These are phyloP conservation scores for Kluyveromyces aestuarii DNA, from an alignment of 805 yeast species.

Conservation along the genomic window DNA sequence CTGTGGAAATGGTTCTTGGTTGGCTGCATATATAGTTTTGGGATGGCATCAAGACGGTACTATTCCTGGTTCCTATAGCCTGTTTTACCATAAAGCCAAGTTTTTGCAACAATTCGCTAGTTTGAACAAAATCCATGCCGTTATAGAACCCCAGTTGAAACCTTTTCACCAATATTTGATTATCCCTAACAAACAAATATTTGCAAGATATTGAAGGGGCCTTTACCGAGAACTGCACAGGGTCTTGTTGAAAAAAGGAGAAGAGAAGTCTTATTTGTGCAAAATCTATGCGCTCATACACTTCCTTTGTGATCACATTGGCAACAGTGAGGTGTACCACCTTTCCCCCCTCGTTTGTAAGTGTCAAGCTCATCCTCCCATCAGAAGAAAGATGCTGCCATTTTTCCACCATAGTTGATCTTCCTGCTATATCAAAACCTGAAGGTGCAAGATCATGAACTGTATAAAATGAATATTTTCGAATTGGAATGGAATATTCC, in stretches of 20 bases:
- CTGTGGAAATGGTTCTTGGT: background rate
- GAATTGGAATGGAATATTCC: background rate
- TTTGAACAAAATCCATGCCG: conserved; percentile 9
- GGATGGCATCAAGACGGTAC: background rate
- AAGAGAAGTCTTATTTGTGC: background rate
- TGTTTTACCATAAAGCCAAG: conserved; percentile 9
- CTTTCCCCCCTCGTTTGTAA: background rate
- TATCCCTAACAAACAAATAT: conserved; percentile 9
- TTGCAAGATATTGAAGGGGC: conserved; percentile 23
- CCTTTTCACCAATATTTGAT: conserved; percentile 10
- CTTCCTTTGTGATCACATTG: background rate
- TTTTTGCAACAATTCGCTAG: conserved; percentile 1
- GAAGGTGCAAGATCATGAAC: conserved; percentile 13
- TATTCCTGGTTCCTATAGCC: conserved; percentile 3
- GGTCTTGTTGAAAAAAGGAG: background rate
- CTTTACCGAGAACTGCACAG: conserved; percentile 17
- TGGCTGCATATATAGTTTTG: background rate
- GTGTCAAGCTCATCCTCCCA: background rate
- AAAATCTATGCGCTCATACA: background rate
- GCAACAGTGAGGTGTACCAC: background rate
- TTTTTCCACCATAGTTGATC: conserved; percentile 8
- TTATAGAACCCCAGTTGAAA: conserved; percentile 19
- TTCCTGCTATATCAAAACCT: conserved; percentile 14
- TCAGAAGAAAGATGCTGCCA: conserved; percentile 16
- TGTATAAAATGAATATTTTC: conserved; percentile 13